Percentiles rank a stretch among this genome's conserved stretches.
These are phyloP conservation scores for Claviceps maximensis DNA, from an alignment of 2,329 filamentous ascomycete species.

Conservation along the genomic window DNA sequence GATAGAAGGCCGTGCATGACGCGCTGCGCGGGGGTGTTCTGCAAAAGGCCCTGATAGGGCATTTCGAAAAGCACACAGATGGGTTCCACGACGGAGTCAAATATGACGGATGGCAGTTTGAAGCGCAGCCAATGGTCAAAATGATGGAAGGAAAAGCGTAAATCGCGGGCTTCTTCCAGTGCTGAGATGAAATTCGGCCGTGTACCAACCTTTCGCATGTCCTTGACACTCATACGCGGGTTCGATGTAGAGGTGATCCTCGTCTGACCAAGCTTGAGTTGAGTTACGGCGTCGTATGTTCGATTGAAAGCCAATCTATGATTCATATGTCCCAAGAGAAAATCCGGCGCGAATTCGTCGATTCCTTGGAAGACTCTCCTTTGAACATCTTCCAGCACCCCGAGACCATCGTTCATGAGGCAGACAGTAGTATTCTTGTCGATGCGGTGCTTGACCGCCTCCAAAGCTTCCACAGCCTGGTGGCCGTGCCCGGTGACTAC, in stretches of 20 bases:
- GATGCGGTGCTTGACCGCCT: slow-evolving; percentile 51
- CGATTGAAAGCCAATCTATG: slow-evolving; percentile 31
- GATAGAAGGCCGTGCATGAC: slow-evolving; percentile 58
- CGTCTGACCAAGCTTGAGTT: slow-evolving; percentile 21
- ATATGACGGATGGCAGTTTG: slow-evolving; percentile 68
- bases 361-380: slow-evolving; percentile 55
- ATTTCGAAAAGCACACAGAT: slow-evolving; percentile 69
- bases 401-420: slow-evolving; percentile 71
- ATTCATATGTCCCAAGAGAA: slow-evolving; percentile 55
- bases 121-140: slow-evolving; percentile 44
- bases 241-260: slow-evolving; percentile 16
- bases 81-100: slow-evolving; percentile 66
- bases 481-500: slow-evolving; percentile 50
- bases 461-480: slow-evolving; percentile 41
- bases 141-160: slow-evolving; percentile 11
- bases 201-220: slow-evolving; percentile 9
- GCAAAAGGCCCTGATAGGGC: slow-evolving; percentile 56
- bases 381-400: slow-evolving; percentile 68
- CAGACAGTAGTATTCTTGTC: slow-evolving; percentile 56
- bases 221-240: slow-evolving; percentile 7
- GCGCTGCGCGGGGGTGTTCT: slow-evolving; percentile 50
- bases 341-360: slow-evolving; percentile 50
- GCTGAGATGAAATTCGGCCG: slow-evolving; percentile 12
- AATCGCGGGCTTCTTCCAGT: slow-evolving; percentile 10
- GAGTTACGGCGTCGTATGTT: slow-evolving; percentile 24